Conservation (phyloP, 129 eudicot species). For the Pulicaria dysenterica region DNA sequence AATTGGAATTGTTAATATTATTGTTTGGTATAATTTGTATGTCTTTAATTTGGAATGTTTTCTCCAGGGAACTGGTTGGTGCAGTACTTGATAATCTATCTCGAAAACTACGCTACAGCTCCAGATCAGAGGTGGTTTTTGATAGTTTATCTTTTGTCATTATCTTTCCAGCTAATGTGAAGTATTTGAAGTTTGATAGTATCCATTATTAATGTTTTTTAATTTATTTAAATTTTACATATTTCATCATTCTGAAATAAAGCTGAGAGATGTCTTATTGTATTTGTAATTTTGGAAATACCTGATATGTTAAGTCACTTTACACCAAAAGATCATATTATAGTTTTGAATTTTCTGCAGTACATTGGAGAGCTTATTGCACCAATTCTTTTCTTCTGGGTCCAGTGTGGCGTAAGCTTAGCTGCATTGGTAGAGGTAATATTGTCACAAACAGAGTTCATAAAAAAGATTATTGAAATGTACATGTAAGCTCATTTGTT, state of each 20-base stretch:
- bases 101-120: conserved; percentile 54
- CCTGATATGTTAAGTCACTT: conserved; percentile 8
- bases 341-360: conserved; percentile 47
- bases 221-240: conserved; percentile 5
- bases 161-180: conserved; percentile 4
- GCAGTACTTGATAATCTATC: conserved; percentile 79
- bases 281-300: conserved; percentile 21
- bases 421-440: conserved; percentile 86
- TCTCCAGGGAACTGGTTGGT: conserved; percentile 77
- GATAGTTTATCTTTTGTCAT: conserved; percentile 13
- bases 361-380: conserved; percentile 94
- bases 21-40: background rate
- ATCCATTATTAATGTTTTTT: conserved; percentile 9
- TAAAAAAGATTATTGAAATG: conserved; percentile 13
- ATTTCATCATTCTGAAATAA: background rate
- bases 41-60: conserved; percentile 13
- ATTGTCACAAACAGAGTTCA: background rate
- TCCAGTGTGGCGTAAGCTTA: conserved; percentile 85
- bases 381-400: conserved; percentile 79
- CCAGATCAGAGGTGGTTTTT: conserved; percentile 71
- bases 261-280: conserved; percentile 10
- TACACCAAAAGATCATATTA: background rate
- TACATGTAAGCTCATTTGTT: conserved; percentile 6
- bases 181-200: background rate
- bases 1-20: background rate